Base-by-base conservation (phyloP, 495 filamentous ascomycete species). In the Emericellopsis terricola region DNA sequence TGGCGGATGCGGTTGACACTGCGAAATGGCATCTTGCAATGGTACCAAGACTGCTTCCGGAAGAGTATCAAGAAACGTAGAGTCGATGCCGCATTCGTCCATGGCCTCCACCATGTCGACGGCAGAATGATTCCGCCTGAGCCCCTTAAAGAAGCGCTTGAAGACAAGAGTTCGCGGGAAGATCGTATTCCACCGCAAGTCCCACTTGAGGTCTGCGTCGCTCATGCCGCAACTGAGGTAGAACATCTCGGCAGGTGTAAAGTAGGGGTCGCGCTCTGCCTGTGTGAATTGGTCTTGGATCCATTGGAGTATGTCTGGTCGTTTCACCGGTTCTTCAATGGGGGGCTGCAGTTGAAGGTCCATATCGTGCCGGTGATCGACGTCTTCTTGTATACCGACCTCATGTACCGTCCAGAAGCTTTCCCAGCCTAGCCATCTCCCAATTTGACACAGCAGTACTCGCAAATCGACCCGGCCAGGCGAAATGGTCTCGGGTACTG, bases 361-460 rank as follows among this genome's bases (percentile, higher is more conserved):
- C 37, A 44, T 33, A 13, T 47, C 43, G 34, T 45, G 7, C 32
- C 36, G 31, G 11, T 27, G 20, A 20, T 40, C 40, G 7, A 38
- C 29, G 6, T 46, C 49, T 29, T 62, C 69, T 11, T 65, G 68
- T 37, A 73, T 72, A 41, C 80, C 85, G 2, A 79, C 55, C 26
- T 73, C 71, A 51, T 84, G 96, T 33, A 76, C 69, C 6, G 66
- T 49, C 34, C 66, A 64, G 77, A 84, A 96, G 16, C 61, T 62
- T 10, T 57, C 41, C 82, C 86, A 94, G 5, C 76, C 70, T n/a
- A 96, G 52, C 84, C 85, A 96, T 36, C 63, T 60, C 4, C 77
- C 71, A 37, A 97, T 56, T 44, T 93, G 87, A 17, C 78, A 76
- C 11, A 97, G 56, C 2, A 94, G 44, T 3, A 75, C 69, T 21